These are phyloP conservation scores for Trichoderma sp. DNA, from an alignment of 2,329 filamentous ascomycete species.

Conservation along the genomic window DNA sequence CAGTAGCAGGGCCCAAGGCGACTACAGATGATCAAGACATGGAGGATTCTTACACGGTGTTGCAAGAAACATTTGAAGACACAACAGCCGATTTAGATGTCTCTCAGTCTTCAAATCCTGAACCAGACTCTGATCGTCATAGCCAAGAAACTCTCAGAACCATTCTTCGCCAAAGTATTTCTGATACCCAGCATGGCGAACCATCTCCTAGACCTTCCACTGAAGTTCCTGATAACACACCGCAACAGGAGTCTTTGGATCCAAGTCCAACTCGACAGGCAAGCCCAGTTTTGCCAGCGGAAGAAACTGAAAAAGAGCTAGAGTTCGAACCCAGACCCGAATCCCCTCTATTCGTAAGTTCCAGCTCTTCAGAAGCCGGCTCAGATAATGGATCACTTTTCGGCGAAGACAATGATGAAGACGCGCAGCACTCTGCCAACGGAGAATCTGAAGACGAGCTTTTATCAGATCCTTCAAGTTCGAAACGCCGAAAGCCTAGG, in stretches of 20 bases:
- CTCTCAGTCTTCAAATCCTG: accelerated
- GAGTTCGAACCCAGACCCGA: background rate
- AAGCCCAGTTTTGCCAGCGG: background rate
- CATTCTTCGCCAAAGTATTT: background rate
- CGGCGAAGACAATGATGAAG: background rate
- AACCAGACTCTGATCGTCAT: background rate
- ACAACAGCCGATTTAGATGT: background rate
- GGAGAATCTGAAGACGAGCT: background rate
- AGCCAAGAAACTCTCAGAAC: background rate
- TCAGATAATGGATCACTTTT: background rate
- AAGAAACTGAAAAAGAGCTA: background rate
- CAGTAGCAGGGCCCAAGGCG: background rate
- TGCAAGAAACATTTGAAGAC: background rate
- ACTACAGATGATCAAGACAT: too few species aligned
- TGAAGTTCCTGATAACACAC: background rate
- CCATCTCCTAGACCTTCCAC: too few species aligned
- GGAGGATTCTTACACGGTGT: background rate
- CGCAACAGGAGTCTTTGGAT: too few species aligned
- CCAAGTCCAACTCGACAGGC: too few species aligned
- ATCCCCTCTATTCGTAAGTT: background rate
- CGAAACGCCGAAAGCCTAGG: slow-evolving; percentile 13
- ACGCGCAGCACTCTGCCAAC: background rate
- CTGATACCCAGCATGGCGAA: background rate
- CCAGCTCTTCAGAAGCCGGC: background rate
- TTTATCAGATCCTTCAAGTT: slow-evolving; percentile 13